A percentile compares a stretch with the other conserved stretches of the same genome.
These are phyloP conservation scores for Pseudogymnoascus sp. DNA, from an alignment of 2,329 filamentous ascomycete genomes.

Conservation along the genomic window DNA sequence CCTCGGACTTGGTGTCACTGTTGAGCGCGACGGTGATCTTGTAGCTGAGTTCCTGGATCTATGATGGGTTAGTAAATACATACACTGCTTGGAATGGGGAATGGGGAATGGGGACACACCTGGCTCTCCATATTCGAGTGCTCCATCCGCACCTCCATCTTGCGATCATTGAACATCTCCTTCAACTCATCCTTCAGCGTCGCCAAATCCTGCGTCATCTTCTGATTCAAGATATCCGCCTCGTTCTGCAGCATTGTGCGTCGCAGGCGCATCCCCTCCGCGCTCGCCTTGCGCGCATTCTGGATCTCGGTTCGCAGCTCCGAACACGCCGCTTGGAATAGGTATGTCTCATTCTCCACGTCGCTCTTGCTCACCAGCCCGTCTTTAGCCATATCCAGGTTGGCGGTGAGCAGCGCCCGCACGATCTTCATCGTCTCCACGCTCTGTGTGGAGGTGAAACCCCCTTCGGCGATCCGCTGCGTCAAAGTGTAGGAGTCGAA, in stretches of 20 bases:
- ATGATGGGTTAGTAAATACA: conserved; percentile 16
- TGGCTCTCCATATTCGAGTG: conserved; percentile 77
- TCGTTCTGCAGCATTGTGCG: conserved; percentile 85
- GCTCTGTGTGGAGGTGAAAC: conserved; percentile 67
- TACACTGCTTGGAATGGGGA: background rate
- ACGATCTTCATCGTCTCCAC: conserved; percentile 90
- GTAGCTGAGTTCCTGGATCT: conserved; percentile 92
- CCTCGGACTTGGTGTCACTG: conserved; percentile 83
- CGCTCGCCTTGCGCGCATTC: conserved; percentile 65
- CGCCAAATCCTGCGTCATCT: conserved; percentile 72
- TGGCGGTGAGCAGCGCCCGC: conserved; percentile 64
- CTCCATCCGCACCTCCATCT: conserved; percentile 83
- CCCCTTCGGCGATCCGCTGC: conserved; percentile 62
- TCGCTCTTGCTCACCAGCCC: conserved; percentile 83
- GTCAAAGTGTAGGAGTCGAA: conserved; percentile 94
- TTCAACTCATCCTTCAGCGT: conserved; percentile 85
- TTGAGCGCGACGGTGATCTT: conserved; percentile 88
- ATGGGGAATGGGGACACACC: conserved; percentile 41
- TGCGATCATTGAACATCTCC: conserved; percentile 92
- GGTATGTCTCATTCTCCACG: conserved; percentile 89
- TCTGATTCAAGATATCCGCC: conserved; percentile 83
- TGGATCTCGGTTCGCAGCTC: conserved; percentile 83
- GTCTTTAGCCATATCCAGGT: conserved; percentile 72
- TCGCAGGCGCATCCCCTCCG: conserved; percentile 76
- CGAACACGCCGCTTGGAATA: conserved; percentile 88